Percentiles rank a stretch among this genome's conserved stretches.
phyloP scores from a whole-genome alignment of 75 land plant species.

The Isoetes taiwanensis region DNA sequence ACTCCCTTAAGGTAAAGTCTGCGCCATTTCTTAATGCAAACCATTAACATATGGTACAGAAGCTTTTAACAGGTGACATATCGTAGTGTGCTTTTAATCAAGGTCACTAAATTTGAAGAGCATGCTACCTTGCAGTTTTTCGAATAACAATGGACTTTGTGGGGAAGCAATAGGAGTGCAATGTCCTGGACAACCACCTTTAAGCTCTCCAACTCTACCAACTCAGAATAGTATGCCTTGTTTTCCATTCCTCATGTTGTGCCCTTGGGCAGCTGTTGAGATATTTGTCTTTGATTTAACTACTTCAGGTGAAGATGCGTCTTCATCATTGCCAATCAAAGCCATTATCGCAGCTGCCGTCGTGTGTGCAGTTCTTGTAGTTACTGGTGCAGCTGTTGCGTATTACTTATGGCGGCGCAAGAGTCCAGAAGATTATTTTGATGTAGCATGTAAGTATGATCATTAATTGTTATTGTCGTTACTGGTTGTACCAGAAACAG shows the following conservation, averaged over 20 bases:
- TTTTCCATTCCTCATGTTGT: background rate
- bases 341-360: background rate
- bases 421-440: constrained; percentile 6
- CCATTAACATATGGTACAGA: background rate
- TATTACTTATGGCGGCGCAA: background rate
- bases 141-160: constrained; percentile 1
- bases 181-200: constrained; percentile 1
- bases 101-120: no score
- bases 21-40: background rate
- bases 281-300: background rate
- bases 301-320: background rate
- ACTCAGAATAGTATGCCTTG: background rate
- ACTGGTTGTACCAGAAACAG: background rate
- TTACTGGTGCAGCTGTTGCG: constrained; percentile 1
- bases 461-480: background rate
- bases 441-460: background rate
- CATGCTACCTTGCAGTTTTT: background rate
- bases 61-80: no score
- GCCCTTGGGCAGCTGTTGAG: background rate
- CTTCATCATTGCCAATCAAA: background rate
- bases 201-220: background rate
- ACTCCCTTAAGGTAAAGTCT: background rate
- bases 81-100: no score
- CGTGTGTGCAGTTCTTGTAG: background rate
- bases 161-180: background rate